phyloP scores from a whole-genome alignment of 768 basidiomycete genomes.

The Ramaria sp. region DNA sequence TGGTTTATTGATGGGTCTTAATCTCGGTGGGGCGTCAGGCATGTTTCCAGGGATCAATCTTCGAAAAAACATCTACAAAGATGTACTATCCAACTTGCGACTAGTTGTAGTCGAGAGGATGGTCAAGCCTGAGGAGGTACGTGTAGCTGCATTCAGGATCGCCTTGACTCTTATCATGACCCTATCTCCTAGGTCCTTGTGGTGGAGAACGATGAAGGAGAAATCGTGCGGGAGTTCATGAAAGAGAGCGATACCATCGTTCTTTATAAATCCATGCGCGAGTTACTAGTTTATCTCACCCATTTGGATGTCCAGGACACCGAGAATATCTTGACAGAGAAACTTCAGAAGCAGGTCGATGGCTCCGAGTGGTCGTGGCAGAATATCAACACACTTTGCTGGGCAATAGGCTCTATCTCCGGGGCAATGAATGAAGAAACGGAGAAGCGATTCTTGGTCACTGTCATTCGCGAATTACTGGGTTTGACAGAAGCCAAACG shows the following conservation, averaged over 20 bases:
- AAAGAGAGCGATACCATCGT: conserved; percentile 41
- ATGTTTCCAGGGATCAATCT: conserved; percentile 21
- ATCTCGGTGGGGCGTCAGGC: conserved; percentile 21
- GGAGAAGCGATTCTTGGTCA: conserved; percentile 43
- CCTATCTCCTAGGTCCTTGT: conserved; percentile 27
- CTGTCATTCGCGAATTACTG: conserved; percentile 43
- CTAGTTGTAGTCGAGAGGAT: conserved; percentile 39
- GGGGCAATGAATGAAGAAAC: conserved; percentile 44
- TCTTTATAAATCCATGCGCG: conserved; percentile 41
- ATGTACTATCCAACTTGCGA: conserved; percentile 35
- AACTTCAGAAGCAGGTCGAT: conserved; percentile 37
- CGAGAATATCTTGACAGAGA: conserved; percentile 40
- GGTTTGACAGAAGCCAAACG: conserved; percentile 40
- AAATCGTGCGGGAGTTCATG: conserved; percentile 42
- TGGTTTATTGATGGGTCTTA: conserved; percentile 26
- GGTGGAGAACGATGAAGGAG: conserved; percentile 43
- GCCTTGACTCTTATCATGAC: background rate
- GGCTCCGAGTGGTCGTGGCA: conserved; percentile 41
- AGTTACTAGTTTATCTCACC: conserved; percentile 39
- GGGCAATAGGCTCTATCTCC: conserved; percentile 42
- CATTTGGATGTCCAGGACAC: conserved; percentile 40
- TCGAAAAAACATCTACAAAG: conserved; percentile 34
- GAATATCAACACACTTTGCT: conserved; percentile 40
- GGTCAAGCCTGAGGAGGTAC: conserved; percentile 43
- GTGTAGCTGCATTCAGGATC: background rate